A percentile compares a stretch with the other conserved stretches of the same genome.
These are phyloP conservation scores for Lactarius pseudohatsudake DNA, from an alignment of 768 basidiomycete genomes.

Conservation along the genomic window DNA sequence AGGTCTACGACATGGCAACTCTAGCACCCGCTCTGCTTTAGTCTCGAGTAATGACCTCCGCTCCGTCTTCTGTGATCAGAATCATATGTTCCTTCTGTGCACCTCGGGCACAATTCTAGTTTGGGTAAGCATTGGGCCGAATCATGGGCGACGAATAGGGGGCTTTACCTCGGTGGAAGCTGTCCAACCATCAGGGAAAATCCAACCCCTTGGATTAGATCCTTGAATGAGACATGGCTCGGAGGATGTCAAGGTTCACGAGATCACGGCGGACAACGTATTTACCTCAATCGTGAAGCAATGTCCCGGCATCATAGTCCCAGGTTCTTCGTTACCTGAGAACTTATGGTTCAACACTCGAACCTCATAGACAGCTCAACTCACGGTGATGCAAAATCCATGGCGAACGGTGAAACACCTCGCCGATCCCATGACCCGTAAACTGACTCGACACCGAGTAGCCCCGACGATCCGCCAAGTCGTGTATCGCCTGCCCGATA, in stretches of 20 bases:
- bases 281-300: constrained; percentile 91
- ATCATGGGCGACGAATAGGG: neutral
- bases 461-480: constrained; percentile 41
- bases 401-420: constrained; percentile 74
- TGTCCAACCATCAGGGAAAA: constrained; percentile 93
- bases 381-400: constrained; percentile 80
- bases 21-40: neutral
- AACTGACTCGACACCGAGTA: constrained; percentile 73
- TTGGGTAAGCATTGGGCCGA: neutral
- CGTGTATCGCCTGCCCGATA: constrained; percentile 73
- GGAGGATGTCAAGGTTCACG: neutral
- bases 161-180: constrained; percentile 75
- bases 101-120: constrained; percentile 73
- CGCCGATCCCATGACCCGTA: constrained; percentile 86
- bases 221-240: constrained; percentile 83
- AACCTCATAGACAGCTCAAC: constrained; percentile 31
- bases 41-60: constrained; percentile 67
- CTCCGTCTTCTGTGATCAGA: constrained; percentile 73
- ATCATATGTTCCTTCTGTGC: constrained; percentile 91
- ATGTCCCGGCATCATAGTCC: constrained; percentile 78
- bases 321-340: constrained; percentile 80
- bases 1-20: neutral
- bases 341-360: constrained; percentile 5
- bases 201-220: constrained; percentile 60
- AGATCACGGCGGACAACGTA: neutral